Evolutionary conservation across 805 yeast species (phyloP).

Genomic region (Candida alai): DNA sequence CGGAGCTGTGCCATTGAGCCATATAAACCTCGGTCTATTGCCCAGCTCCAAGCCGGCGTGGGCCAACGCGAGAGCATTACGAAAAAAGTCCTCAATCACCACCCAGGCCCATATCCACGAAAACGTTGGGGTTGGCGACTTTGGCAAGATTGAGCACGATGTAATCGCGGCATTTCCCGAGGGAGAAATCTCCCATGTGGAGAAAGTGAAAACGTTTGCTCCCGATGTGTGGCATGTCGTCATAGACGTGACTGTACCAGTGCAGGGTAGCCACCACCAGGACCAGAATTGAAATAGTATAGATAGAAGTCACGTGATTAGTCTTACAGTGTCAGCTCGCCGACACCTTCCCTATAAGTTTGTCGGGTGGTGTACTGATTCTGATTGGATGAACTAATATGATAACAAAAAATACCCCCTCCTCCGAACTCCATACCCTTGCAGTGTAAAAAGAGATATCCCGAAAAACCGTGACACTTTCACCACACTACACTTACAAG

Average conservation of each 20-base stretch:
- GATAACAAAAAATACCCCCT: no score
- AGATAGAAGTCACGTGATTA: no score
- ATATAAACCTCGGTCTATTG: constrained; percentile 74
- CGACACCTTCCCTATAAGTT: no score
- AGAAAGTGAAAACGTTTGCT: constrained; percentile 77
- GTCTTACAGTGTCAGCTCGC: no score
- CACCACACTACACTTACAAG: no score
- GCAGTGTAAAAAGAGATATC: no score
- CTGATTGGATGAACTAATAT: no score
- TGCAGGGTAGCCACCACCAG: neutral
- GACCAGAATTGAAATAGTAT: neutral
- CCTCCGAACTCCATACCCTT: no score
- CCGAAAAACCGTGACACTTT: no score
- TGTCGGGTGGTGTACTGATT: no score
- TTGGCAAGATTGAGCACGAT: constrained; percentile 23
- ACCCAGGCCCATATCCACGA: constrained; percentile 67
- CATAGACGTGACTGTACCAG: constrained; percentile 17
- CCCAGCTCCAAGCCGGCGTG: constrained; percentile 69
- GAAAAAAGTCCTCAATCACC: constrained; percentile 5
- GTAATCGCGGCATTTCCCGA: constrained; percentile 11
- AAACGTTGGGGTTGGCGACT: constrained; percentile 49
- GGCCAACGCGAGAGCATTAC: constrained; percentile 36
- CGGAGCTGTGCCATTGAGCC: constrained; percentile 36
- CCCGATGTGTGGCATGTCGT: constrained; percentile 84
- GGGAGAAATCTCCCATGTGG: constrained; percentile 38